A percentile compares a stretch with the other conserved stretches of the same genome.
Evolutionary conservation across 75 land plant genomes (phyloP).

Genomic region (Ceratopteris richardii): DNA sequence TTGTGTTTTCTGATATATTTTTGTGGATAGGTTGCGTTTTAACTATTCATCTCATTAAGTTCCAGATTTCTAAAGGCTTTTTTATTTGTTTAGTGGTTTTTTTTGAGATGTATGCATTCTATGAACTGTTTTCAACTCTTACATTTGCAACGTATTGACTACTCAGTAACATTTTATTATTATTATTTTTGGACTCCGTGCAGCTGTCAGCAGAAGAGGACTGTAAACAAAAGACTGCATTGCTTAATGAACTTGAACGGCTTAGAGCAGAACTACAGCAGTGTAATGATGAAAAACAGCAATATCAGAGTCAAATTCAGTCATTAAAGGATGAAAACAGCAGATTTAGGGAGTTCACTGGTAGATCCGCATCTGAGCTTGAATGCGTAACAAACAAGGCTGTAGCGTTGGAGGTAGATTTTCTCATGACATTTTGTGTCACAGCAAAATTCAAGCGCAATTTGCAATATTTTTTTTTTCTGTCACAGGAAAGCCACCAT

Average conservation of each 20-base stretch:
- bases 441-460: no score
- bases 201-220: constrained; percentile 19
- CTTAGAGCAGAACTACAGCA: constrained; percentile 15
- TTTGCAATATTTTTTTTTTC: not conserved
- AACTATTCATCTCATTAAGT: no score
- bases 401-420: constrained; percentile 23
- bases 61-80: no score
- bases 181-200: no score
- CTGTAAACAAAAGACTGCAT: constrained; percentile 2
- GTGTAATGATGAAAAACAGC: constrained; percentile 18
- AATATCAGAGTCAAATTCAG: constrained; percentile 11
- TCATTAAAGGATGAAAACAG: constrained; percentile 18
- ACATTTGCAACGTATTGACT: no score
- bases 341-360: constrained; percentile 21
- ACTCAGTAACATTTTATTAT: no score
- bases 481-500: constrained; percentile 17
- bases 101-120: no score
- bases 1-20: no score
- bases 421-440: not conserved
- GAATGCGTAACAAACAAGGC: constrained; percentile 24
- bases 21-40: constrained; percentile 1
- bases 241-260: constrained; percentile 16
- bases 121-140: no score
- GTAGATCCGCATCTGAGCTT: constrained; percentile 23
- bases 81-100: no score